These are phyloP conservation scores for Syzygium jambos DNA, from an alignment of 345 rosid species.

Conservation along the genomic window DNA sequence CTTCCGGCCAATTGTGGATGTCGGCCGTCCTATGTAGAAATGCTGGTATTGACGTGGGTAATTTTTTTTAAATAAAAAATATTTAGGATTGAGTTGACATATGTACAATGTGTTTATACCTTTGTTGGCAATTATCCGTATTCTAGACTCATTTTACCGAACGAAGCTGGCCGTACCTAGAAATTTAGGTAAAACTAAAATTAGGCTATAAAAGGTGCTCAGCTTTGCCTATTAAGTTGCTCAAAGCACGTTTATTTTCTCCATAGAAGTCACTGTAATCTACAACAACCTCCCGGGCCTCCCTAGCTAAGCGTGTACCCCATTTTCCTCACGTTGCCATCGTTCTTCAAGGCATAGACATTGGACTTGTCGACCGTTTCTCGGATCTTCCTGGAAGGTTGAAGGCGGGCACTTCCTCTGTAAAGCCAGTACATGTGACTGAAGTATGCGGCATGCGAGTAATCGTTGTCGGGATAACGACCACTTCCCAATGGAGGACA, in stretches of 20 bases:
- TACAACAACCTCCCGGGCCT: background rate
- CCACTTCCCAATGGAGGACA: background rate
- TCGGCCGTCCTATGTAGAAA: fast-evolving
- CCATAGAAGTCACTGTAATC: background rate
- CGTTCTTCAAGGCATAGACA: background rate
- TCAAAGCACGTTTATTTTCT: background rate
- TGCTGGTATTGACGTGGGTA: too few relatives aligned
- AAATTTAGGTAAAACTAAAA: background rate
- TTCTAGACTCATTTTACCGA: background rate
- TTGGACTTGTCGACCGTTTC: background rate
- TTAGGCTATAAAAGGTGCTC: background rate
- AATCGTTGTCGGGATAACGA: background rate
- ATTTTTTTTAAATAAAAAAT: too few relatives aligned
- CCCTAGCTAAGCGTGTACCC: background rate
- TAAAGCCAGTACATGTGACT: background rate
- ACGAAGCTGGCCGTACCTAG: background rate
- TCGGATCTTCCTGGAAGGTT: background rate
- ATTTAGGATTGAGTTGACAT: background rate
- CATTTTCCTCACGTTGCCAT: background rate
- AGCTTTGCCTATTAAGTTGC: background rate
- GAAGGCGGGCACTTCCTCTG: background rate
- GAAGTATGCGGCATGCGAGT: background rate
- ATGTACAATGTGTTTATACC: fast-evolving
- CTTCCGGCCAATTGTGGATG: fast-evolving
- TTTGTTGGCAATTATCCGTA: background rate